Evolutionary conservation across 1,139 yeast species (phyloP).

Genomic region (Hyphopichia buzzinii): DNA sequence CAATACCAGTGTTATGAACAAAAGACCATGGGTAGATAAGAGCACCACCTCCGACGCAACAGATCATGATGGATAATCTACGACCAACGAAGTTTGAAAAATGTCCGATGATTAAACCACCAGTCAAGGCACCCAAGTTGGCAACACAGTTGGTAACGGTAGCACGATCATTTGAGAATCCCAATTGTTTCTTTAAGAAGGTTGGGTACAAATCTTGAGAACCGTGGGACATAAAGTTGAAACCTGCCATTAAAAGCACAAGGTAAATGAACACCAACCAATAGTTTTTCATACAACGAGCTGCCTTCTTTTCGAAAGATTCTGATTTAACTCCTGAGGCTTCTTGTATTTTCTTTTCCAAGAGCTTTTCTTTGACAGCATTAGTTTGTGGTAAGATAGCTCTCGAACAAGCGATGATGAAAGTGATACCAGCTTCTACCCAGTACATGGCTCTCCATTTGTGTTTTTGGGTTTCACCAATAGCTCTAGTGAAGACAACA

Average conservation of each 20-base stretch:
- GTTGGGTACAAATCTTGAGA: slow-evolving; percentile 42
- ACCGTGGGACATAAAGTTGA: slow-evolving; percentile 41
- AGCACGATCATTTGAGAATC: slow-evolving; percentile 24
- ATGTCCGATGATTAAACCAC: slow-evolving; percentile 37
- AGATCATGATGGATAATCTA: slow-evolving; percentile 40
- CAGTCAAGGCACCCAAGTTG: slow-evolving; percentile 37
- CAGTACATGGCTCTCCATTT: slow-evolving; percentile 44
- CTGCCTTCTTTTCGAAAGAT: not conserved
- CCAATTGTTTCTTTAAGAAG: slow-evolving; percentile 29
- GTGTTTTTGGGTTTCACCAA: slow-evolving; percentile 29
- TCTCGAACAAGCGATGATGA: slow-evolving; percentile 20
- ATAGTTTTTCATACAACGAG: slow-evolving; percentile 21
- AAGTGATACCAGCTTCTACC: slow-evolving; percentile 39
- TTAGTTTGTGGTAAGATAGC: slow-evolving; percentile 12
- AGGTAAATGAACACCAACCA: slow-evolving; percentile 39
- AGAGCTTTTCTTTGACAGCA: slow-evolving; percentile 4
- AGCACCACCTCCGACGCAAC: slow-evolving; percentile 67
- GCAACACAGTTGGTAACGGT: slow-evolving; percentile 40
- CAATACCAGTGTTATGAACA: slow-evolving; percentile 49
- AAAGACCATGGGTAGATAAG: slow-evolving; percentile 76
- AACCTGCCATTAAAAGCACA: slow-evolving; percentile 42
- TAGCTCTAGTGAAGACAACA: slow-evolving; percentile 61
- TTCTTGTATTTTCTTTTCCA: slow-evolving; percentile 5
- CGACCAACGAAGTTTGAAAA: slow-evolving; percentile 35
- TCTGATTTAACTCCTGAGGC: slow-evolving; percentile 3